A percentile compares a stretch with the other conserved stretches of the same genome.
Conservation (phyloP, 2,329 filamentous ascomycete genomes). For the Beauveria brongniartii region DNA sequence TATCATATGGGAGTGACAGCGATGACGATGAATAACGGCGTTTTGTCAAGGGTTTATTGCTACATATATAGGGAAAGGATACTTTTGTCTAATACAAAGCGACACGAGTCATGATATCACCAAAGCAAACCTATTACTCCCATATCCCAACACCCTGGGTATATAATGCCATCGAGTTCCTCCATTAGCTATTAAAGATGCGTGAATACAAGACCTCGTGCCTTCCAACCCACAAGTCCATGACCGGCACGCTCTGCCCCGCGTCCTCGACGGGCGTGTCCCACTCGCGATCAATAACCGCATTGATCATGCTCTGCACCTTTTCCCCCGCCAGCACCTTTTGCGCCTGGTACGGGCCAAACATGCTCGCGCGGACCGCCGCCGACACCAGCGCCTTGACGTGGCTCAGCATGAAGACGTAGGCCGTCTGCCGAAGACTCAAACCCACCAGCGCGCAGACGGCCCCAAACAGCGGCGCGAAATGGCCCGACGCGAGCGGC, state of each 20-base stretch:
- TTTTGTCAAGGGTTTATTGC: conserved; percentile 2
- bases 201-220: conserved; percentile 78
- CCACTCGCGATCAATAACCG: conserved; percentile 54
- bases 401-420: conserved; percentile 69
- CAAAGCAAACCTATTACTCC: not conserved
- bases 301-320: conserved; percentile 49
- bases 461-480: conserved; percentile 63
- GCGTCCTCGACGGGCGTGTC: conserved; percentile 53
- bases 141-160: not conserved
- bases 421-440: conserved; percentile 54
- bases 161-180: not conserved
- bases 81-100: conserved; percentile 8
- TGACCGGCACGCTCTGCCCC: conserved; percentile 65
- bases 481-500: conserved; percentile 51
- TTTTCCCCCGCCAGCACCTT: conserved; percentile 55
- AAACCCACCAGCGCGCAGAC: conserved; percentile 56
- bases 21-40: conserved; percentile 46
- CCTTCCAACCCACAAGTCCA: conserved; percentile 77
- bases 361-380: conserved; percentile 66
- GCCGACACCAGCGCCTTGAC: conserved; percentile 69
- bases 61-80: conserved; percentile 14
- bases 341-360: conserved; percentile 76
- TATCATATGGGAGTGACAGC: conserved; percentile 85
- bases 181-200: conserved; percentile 69
- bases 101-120: conserved; percentile 23